Conservation (phyloP, 208 protist genomes). For the Novymonas esmeraldas region DNA sequence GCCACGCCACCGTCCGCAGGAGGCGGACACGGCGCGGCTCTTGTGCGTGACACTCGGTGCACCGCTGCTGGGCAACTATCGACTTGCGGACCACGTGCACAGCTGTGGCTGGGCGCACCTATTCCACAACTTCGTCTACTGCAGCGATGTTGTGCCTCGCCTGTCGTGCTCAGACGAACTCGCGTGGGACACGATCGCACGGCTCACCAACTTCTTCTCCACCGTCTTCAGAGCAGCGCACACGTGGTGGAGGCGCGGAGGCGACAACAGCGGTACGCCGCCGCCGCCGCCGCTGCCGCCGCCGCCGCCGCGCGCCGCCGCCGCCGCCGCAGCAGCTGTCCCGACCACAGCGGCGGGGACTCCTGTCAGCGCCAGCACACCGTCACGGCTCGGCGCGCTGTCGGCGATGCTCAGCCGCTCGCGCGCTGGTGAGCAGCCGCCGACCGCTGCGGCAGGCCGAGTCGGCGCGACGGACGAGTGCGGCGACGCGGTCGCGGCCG, state of each 20-base stretch:
- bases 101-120: conserved; percentile 47
- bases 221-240: conserved; percentile 10
- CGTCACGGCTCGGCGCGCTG: neutral
- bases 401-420: neutral
- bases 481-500: neutral
- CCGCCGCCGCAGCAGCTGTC: neutral
- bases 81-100: conserved; percentile 57
- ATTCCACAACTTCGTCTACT: conserved; percentile 82
- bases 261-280: neutral
- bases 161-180: conserved; percentile 65
- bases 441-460: too few species aligned
- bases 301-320: neutral
- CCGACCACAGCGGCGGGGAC: neutral
- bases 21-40: conserved; percentile 32
- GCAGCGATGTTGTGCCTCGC: conserved; percentile 72
- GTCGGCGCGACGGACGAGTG: neutral
- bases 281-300: neutral
- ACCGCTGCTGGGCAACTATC: conserved; percentile 72
- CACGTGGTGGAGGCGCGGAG: conserved; percentile 21
- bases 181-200: conserved; percentile 39
- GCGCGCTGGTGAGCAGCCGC: too few species aligned
- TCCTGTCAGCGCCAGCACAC: neutral
- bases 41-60: conserved; percentile 75
- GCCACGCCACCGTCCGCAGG: conserved; percentile 19
- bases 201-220: conserved; percentile 15